Evolutionary conservation across 2,329 filamentous ascomycete genomes (phyloP).

Genomic region (Arthrobotrys pseudoclavata): DNA sequence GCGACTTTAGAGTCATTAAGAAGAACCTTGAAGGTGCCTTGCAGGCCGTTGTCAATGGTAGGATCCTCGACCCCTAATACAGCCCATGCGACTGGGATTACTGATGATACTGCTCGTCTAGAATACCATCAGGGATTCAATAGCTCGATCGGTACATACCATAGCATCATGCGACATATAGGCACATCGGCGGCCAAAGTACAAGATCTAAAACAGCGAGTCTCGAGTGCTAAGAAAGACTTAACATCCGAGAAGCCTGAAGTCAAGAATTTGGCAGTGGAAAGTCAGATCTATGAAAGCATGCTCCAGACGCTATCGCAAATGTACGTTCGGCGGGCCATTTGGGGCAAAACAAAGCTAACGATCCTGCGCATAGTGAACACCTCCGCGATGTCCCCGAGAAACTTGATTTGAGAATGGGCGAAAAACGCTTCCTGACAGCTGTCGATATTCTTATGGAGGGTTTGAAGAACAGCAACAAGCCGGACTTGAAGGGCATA

Average conservation of each 20-base stretch:
- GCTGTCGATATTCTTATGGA: constrained; percentile 93
- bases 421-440: constrained; percentile 92
- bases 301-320: constrained; percentile 85
- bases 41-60: constrained; percentile 89
- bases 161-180: constrained; percentile 96
- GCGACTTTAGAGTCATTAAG: constrained; percentile 85
- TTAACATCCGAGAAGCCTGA: constrained; percentile 89
- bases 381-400: constrained; percentile 90
- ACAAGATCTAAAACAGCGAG: constrained; percentile 83
- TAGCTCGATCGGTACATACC: constrained; percentile 97
- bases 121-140: constrained; percentile 99
- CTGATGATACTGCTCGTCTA: constrained; percentile 61
- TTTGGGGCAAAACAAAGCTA: neutral
- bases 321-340: constrained; percentile 68
- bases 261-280: constrained; percentile 86
- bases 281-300: constrained; percentile 90
- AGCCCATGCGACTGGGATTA: constrained; percentile 6
- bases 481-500: constrained; percentile 90
- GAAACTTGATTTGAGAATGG: constrained; percentile 92
- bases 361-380: constrained; percentile 69
- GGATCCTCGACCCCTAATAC: neutral
- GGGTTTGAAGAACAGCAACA: constrained; percentile 84
- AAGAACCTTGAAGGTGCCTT: constrained; percentile 90
- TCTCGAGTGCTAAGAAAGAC: constrained; percentile 82
- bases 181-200: constrained; percentile 89